Base-by-base conservation (phyloP, 108 stramenopile species). In the Cyclotella kingstonii region DNA sequence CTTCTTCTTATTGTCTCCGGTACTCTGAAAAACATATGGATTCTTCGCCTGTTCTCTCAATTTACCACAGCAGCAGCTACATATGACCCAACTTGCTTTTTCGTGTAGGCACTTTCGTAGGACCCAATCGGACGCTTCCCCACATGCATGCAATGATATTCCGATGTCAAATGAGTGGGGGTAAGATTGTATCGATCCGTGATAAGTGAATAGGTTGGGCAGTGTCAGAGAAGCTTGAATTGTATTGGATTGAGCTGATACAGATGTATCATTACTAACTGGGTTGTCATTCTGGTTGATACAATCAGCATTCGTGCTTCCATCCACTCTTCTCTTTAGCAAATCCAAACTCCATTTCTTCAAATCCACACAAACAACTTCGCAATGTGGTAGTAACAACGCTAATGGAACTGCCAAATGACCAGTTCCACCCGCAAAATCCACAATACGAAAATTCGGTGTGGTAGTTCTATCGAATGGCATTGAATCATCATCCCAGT, bases 1-100 rank as follows among this genome's bases (percentile, higher is more conserved):
- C 22, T 80, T 79, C 17, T 78, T 65, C 3, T 56, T 38, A 50
- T 90, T 86, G 10, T 41, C 50, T 19, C 70, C 81, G 6, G 81
- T 89, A 10, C 85, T 85, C 50, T 86, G 83, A 56, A 54, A 90
- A 14, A 85, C 66, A 45, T 90, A 81, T 2, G 89, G 89, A 77
- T 90, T 85, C 4, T 33, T 21, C 2, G 45, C 64, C 4, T 63
- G 34, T 9, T 39, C 21, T 12, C 71, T 62, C 41, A 85, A 43
- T 55, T 89, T 89, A 33, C 88, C 88, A 10, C 85, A 85, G 54
- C 88, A 89, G 50, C 88, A 89, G 2, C 84, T 80, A n/a, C 81
- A 76, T 36, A 84, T 43, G 0, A 85, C 77, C 14, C 79, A 66
- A 8, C 77, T 70, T 4, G 84, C 84, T 2, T 61, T 47, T 18